A percentile compares a stretch with the other conserved stretches of the same genome.
These are phyloP conservation scores for Clonostachys rhizophaga DNA, from an alignment of 2,329 filamentous ascomycete genomes.

Conservation along the genomic window DNA sequence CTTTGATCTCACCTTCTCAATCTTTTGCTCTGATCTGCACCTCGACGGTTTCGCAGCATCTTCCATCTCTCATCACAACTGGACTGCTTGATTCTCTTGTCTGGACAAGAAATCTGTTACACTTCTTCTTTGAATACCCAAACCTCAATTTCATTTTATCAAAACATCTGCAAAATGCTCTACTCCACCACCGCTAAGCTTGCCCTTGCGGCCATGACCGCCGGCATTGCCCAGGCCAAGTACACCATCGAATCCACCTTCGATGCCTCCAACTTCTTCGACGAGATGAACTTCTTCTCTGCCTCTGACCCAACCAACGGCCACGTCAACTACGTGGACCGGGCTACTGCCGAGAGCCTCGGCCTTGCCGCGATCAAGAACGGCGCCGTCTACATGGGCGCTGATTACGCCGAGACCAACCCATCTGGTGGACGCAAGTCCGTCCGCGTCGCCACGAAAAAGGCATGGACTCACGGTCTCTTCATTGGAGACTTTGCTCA, in stretches of 20 bases:
- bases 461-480: conserved; percentile 63
- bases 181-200: conserved; percentile 14
- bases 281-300: conserved; percentile 50
- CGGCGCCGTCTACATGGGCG: conserved; percentile 61
- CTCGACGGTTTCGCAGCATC: too few relatives aligned
- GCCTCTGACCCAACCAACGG: conserved; percentile 67
- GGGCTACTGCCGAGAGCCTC: conserved; percentile 48
- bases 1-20: too few relatives aligned
- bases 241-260: conserved; percentile 44
- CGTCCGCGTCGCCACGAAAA: conserved; percentile 64
- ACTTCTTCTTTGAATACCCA: too few relatives aligned
- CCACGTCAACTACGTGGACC: conserved; percentile 65
- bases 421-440: conserved; percentile 60
- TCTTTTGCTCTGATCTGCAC: too few relatives aligned
- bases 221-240: conserved; percentile 14
- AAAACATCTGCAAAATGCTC: conserved; percentile 9
- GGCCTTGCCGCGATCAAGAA: conserved; percentile 54
- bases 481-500: conserved; percentile 70
- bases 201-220: conserved; percentile 20
- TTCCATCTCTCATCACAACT: too few relatives aligned
- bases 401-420: conserved; percentile 56
- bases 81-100: too few relatives aligned
- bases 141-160: too few relatives aligned
- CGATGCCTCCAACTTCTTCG: conserved; percentile 51
- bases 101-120: too few relatives aligned